Evolutionary conservation across 306 rosid genomes (phyloP).

Genomic region (Alnus glutinosa): DNA sequence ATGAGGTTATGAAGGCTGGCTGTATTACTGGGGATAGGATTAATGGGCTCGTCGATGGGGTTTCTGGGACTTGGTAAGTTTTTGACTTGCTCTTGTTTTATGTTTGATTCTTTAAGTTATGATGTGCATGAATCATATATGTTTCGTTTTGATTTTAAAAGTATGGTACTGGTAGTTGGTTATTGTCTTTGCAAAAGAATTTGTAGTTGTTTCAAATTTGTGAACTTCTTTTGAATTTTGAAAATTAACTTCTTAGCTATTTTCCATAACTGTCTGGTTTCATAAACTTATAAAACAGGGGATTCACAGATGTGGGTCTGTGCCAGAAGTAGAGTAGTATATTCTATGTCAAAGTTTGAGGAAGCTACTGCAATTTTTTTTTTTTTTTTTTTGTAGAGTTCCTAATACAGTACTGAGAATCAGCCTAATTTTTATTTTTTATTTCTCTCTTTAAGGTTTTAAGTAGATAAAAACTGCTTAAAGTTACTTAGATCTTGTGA

Average conservation of each 20-base stretch:
- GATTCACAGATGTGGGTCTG: background rate
- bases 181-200: background rate
- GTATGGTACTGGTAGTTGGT: background rate
- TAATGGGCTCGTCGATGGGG: conserved; percentile 91
- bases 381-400: too few species aligned
- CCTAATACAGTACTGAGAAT: background rate
- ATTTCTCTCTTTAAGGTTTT: background rate
- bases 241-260: background rate
- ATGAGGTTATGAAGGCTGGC: conserved; percentile 81
- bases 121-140: background rate
- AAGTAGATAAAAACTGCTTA: background rate
- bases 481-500: background rate
- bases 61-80: conserved; percentile 87
- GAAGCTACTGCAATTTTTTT: background rate
- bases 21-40: conserved; percentile 95
- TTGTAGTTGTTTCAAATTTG: background rate
- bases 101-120: background rate
- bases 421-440: background rate
- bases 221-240: background rate
- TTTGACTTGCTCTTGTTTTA: background rate
- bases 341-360: background rate
- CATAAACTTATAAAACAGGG: background rate
- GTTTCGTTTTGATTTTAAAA: background rate
- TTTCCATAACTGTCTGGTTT: background rate
- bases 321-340: background rate